Base-by-base conservation (phyloP, 495 filamentous ascomycete genomes). In the Penicillium coffeae region DNA sequence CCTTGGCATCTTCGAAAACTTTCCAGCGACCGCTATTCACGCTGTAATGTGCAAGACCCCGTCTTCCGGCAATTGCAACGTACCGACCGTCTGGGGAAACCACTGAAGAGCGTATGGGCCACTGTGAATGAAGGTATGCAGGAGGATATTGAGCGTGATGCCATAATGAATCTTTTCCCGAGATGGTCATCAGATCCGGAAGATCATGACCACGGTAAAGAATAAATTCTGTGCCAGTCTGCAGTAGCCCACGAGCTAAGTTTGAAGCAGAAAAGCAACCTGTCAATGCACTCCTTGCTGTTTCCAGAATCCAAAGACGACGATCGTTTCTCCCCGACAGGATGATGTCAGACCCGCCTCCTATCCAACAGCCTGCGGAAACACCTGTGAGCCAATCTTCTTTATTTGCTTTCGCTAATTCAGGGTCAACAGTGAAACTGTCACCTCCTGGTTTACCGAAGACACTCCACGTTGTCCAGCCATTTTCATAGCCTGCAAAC, bases 391-490 rank as follows among this genome's bases (percentile, higher is more conserved):
- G 71, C 86, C 91, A 96, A 38, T 80, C 73, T 61, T 99, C 94
- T 20, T 65, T 69, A 47, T 91, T 93, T 9, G 62, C 54, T 20
- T 77, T 68, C 5, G 85, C 78, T n/a, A 89, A 73, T 14, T 69
- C 65, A 12, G 68, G 66, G 55, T 95, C 87, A 3, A 82, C 73
- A 10, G 74, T 70, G 60, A 96, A 97, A 60, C 89, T 95, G 48
- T 78, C 88, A 15, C 83, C 86, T 10, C 88, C 82, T 3, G 84
- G 78, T 64, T 96, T 96, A 15, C 94, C 94, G 66, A 90, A 99
- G 5, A 96, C 94, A 64, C 92, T 96, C 90, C 90, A 97, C 27
- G 83, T 90, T 12, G 84, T 87, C 94, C 94, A 99, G 10, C 94
- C 94, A 50, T 82, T 83, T 51, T 94, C 87, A 60, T 90, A 97